These are phyloP conservation scores for Fusarium domesticum DNA, from an alignment of 2,329 filamentous ascomycete species.

Conservation along the genomic window DNA sequence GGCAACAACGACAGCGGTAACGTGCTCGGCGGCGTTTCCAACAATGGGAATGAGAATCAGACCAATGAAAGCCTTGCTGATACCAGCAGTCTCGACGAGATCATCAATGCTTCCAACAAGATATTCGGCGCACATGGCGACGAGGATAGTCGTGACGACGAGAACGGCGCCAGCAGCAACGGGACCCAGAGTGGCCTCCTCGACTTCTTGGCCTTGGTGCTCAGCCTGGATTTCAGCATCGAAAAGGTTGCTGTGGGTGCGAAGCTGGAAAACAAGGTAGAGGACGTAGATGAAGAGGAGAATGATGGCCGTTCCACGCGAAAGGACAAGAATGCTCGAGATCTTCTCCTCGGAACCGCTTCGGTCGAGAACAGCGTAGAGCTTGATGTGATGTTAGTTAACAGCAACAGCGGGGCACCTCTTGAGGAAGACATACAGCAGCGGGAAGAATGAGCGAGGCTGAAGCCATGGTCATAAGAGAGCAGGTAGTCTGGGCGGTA, in stretches of 20 bases:
- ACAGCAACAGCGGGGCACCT: not conserved
- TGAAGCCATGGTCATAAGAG: conserved; percentile 71
- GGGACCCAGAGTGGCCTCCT: conserved; percentile 56
- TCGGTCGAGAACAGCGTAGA: conserved; percentile 62
- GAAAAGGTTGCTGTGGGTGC: conserved; percentile 71
- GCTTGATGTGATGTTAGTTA: conserved; percentile 37
- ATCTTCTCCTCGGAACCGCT: conserved; percentile 42
- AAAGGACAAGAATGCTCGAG: conserved; percentile 65
- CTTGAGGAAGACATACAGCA: conserved; percentile 44
- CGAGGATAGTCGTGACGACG: conserved; percentile 65
- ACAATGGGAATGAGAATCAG: conserved; percentile 77
- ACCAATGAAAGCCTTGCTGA: conserved; percentile 80
- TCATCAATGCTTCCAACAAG: conserved; percentile 73
- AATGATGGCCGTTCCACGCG: conserved; percentile 73
- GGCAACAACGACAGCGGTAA: conserved; percentile 76
- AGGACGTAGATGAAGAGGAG: conserved; percentile 71
- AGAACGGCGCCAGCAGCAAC: conserved; percentile 64
- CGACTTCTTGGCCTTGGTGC: conserved; percentile 44
- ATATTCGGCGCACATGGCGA: conserved; percentile 73
- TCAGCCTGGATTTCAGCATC: conserved; percentile 47
- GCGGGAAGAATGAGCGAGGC: conserved; percentile 78
- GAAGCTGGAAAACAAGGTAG: conserved; percentile 76
- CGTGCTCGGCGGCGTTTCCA: conserved; percentile 77
- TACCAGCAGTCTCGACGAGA: conserved; percentile 65
- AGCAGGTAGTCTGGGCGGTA: conserved; percentile 73